Base-by-base conservation (phyloP, 441 rosid genomes). In the Gossypium trilobum region DNA sequence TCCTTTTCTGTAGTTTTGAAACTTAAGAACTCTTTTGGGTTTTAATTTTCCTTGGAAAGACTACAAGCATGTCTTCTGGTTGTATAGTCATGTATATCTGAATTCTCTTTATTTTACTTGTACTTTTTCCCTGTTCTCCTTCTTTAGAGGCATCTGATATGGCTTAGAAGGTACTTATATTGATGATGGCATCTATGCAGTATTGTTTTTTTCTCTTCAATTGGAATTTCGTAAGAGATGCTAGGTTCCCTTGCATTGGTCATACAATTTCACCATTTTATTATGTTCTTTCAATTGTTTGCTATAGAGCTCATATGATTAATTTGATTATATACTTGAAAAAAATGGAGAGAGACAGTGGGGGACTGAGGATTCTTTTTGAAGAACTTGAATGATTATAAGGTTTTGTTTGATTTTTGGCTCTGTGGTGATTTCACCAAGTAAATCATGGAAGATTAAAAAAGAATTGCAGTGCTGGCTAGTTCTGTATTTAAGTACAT, bases 41-140 rank as follows among this genome's bases (percentile, higher is more conserved):
- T 27, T 59, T 59, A 39, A 22, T 27, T 27, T 27, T 29, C 2
- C 8, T 27, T 27, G 64, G 39, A 6, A n/a, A 59, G 65, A n/a
- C 65, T n/a, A n/a, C 42, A 13, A 59, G 66, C n/a, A 31, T 61
- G 25, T 62, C 67, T 33, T 62, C 14, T 62, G 48, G 25, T 62
- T 33, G 50, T 61, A 61, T 61, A 1, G 17, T 29, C 48, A 16
- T 29, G 46, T 14, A 61, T 59, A n/a, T 59, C n/a, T n/a, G 11
- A 27, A 36, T 59, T 59, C 42, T 59, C 42, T 59, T 27, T 17
- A 59, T 27, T 59, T 59, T 27, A 27, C 20, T 59, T 27, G 6
- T 58, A 25, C 14, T 27, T 58, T 25, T 25, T 58, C 20, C 64
- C 11, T 27, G 1, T 27, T 27, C 64, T 59, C 64, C 11, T 59